Conservation (phyloP, 2,329 filamentous ascomycete species). For the Phyllosticta ampelicida region DNA sequence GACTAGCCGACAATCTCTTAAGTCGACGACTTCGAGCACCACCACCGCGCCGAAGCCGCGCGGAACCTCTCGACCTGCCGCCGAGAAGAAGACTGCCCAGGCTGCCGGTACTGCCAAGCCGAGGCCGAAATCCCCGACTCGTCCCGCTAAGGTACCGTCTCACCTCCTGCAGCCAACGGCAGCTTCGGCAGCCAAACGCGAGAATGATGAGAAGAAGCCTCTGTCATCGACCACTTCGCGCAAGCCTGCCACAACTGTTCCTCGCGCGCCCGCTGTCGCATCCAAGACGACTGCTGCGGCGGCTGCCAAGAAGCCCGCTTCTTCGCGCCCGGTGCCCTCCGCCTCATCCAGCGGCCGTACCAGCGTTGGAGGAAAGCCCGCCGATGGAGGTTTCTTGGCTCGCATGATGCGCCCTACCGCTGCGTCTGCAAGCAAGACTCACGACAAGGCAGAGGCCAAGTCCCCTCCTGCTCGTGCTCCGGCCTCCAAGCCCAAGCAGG, state of each 20-base stretch:
- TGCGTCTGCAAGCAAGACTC: constrained; percentile 54
- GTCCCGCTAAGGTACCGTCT: constrained; percentile 54
- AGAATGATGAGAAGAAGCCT: constrained; percentile 19
- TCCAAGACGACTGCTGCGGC: constrained; percentile 20
- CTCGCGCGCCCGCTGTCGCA: constrained; percentile 15
- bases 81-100: constrained; percentile 12
- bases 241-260: constrained; percentile 28
- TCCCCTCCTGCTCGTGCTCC: constrained; percentile 24
- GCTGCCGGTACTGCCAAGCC: constrained; percentile 28
- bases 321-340: constrained; percentile 27
- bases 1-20: constrained; percentile 5
- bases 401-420: constrained; percentile 73
- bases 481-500: constrained; percentile 12
- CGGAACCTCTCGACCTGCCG: constrained; percentile 1
- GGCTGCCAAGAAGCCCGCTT: constrained; percentile 21
- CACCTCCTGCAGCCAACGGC: constrained; percentile 61
- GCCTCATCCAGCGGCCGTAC: constrained; percentile 15
- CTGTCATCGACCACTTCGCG: constrained; percentile 30
- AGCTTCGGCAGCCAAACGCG: constrained; percentile 54
- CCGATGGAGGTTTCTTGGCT: constrained; percentile 64
- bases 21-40: constrained; percentile 5
- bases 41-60: constrained; percentile 2
- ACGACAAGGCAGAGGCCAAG: constrained; percentile 45
- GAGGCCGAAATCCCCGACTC: constrained; percentile 51
- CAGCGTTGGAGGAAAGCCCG: constrained; percentile 23